phyloP scores from a whole-genome alignment of 352 stramenopile genomes.

The Lagenidium giganteum region DNA sequence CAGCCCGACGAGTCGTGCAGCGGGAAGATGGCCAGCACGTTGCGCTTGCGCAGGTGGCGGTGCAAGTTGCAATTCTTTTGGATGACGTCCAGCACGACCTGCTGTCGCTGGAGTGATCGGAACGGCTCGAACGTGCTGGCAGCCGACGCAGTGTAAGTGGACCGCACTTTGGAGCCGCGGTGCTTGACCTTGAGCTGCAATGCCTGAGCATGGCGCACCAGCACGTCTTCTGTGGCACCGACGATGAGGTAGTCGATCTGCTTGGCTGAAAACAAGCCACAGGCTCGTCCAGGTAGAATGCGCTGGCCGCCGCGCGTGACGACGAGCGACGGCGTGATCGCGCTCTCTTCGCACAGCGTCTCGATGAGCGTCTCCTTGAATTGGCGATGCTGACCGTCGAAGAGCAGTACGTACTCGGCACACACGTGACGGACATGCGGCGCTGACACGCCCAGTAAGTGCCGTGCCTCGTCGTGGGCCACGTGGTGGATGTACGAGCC shows the following conservation, averaged over 20 bases:
- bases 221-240: constrained; percentile 34
- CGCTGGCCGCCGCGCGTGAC: constrained; percentile 27
- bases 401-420: constrained; percentile 53
- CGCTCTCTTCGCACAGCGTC: constrained; percentile 50
- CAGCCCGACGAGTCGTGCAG: constrained; percentile 42
- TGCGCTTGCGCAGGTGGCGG: constrained; percentile 34
- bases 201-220: constrained; percentile 34
- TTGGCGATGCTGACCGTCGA: constrained; percentile 28
- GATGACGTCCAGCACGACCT: constrained; percentile 58
- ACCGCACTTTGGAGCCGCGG: constrained; percentile 34
- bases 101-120: constrained; percentile 48
- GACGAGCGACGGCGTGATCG: constrained; percentile 31
- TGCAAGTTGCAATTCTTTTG: constrained; percentile 52
- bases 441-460: constrained; percentile 21
- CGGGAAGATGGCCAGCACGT: constrained; percentile 46
- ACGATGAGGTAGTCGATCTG: constrained; percentile 48
- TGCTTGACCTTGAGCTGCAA: constrained; percentile 56
- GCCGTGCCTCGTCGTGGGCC: constrained; percentile 21
- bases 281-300: background rate
- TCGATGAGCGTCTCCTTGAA: constrained; percentile 61
- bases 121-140: constrained; percentile 43
- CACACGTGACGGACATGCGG: constrained; percentile 24
- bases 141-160: constrained; percentile 25
- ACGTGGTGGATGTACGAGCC: constrained; percentile 44
- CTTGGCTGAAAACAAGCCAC: too few relatives aligned